Percentiles rank a stretch among this genome's conserved stretches.
These are phyloP conservation scores for Trypanosoma grayi DNA, from an alignment of 208 protist species.

Conservation along the genomic window DNA sequence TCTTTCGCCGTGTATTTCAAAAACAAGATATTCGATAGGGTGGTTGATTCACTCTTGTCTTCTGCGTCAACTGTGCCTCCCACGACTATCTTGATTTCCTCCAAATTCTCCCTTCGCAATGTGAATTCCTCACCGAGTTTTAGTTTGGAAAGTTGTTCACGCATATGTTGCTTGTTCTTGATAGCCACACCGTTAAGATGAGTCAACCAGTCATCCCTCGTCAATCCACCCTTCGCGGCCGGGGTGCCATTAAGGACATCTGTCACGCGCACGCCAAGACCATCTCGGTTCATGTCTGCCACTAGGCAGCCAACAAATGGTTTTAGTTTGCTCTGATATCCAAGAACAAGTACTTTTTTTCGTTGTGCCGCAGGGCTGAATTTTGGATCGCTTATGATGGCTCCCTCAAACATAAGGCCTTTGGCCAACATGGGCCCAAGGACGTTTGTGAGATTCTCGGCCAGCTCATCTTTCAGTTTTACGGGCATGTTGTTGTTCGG, in stretches of 20 bases:
- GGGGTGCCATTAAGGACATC: conserved; percentile 79
- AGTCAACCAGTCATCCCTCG: conserved; percentile 88
- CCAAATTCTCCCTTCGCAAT: conserved; percentile 78
- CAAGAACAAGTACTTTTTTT: conserved; percentile 82
- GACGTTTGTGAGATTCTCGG: conserved; percentile 44
- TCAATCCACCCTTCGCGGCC: conserved; percentile 73
- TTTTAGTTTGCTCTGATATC: conserved; percentile 64
- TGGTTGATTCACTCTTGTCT: conserved; percentile 47
- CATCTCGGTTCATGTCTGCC: conserved; percentile 88
- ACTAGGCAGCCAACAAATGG: conserved; percentile 86
- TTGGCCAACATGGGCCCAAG: conserved; percentile 67
- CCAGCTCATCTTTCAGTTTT: conserved; percentile 58
- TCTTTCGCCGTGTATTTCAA: conserved; percentile 58
- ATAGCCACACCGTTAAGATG: conserved; percentile 77
- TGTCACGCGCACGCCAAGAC: conserved; percentile 83
- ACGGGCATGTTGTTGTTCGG: conserved; percentile 37
- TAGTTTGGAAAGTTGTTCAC: conserved; percentile 51
- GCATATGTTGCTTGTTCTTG: conserved; percentile 78
- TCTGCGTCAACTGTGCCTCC: conserved; percentile 70
- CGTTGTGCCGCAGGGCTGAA: conserved; percentile 82
- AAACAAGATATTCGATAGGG: conserved; percentile 73
- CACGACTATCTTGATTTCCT: conserved; percentile 84
- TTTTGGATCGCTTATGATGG: conserved; percentile 85
- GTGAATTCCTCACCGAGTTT: conserved; percentile 82
- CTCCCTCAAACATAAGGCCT: conserved; percentile 87